phyloP scores from a whole-genome alignment of 2,329 filamentous ascomycete species.

The Alternaria dauci region DNA sequence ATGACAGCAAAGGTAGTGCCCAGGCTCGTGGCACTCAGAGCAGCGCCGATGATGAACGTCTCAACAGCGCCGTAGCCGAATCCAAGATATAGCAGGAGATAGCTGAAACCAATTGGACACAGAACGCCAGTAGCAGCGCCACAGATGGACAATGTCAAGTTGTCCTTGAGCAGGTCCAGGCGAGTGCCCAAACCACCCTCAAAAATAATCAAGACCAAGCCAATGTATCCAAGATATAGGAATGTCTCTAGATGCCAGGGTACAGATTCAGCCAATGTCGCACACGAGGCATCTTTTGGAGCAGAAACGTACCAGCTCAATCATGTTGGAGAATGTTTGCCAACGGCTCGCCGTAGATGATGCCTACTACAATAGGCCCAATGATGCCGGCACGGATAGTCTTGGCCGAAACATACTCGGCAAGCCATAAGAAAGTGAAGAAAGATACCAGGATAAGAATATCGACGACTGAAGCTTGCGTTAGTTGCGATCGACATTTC shows the following conservation, averaged over 20 bases:
- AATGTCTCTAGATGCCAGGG: constrained; percentile 38
- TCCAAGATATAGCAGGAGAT: constrained; percentile 53
- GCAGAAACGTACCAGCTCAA: constrained; percentile 7
- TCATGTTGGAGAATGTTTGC: constrained; percentile 22
- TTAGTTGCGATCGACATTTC: constrained; percentile 1
- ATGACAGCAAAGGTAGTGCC: constrained; percentile 51
- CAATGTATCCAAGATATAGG: constrained; percentile 58
- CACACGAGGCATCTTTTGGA: not conserved
- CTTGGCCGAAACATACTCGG: constrained; percentile 21
- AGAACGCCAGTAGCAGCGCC: constrained; percentile 57
- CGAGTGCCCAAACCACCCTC: constrained; percentile 60
- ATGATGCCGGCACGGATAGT: constrained; percentile 21
- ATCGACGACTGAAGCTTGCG: constrained; percentile 13
- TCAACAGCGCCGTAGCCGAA: constrained; percentile 52
- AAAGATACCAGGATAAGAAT: constrained; percentile 21
- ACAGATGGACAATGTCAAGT: constrained; percentile 54
- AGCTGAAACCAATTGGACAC: constrained; percentile 52
- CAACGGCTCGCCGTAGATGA: constrained; percentile 20
- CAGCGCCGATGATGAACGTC: constrained; percentile 42
- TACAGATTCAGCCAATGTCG: constrained; percentile 1
- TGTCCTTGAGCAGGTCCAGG: constrained; percentile 57
- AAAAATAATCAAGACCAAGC: constrained; percentile 61
- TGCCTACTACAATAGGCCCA: constrained; percentile 18
- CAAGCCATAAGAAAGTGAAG: constrained; percentile 22
- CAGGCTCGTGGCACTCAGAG: constrained; percentile 37